phyloP scores from a whole-genome alignment of 371 early-diverging fungal genomes.

The Apophysomyces ossiformis region DNA sequence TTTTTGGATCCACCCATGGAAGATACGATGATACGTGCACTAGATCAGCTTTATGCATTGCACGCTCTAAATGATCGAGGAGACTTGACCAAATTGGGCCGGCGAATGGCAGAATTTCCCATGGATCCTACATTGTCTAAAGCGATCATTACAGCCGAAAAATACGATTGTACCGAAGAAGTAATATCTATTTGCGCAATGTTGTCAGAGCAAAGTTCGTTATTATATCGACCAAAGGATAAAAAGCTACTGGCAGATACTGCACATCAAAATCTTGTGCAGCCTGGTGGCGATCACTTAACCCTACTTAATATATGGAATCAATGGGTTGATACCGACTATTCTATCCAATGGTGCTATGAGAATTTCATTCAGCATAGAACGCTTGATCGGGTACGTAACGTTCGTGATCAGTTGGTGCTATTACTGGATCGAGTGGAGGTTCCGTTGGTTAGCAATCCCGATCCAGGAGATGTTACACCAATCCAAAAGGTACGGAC shows the following conservation, averaged over 20 bases:
- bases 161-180: conserved; percentile 93
- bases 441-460: conserved; percentile 77
- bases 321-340: conserved; percentile 94
- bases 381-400: conserved; percentile 89
- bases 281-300: conserved; percentile 92
- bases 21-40: conserved; percentile 89
- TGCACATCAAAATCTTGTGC: conserved; percentile 84
- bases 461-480: conserved; percentile 75
- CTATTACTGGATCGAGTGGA: conserved; percentile 93
- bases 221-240: conserved; percentile 95
- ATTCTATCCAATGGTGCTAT: conserved; percentile 92
- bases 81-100: conserved; percentile 94
- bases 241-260: conserved; percentile 94
- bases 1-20: conserved; percentile 98
- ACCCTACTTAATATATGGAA: conserved; percentile 93
- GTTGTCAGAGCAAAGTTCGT: conserved; percentile 90
- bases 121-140: conserved; percentile 96
- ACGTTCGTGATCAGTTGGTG: conserved; percentile 94
- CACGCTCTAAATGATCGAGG: conserved; percentile 95
- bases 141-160: conserved; percentile 89
- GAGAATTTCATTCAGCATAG: conserved; percentile 96
- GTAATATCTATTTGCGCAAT: conserved; percentile 87
- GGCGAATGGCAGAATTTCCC: conserved; percentile 99
- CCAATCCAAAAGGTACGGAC: conserved; percentile 74
- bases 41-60: conserved; percentile 94